Evolutionary conservation across 371 early-diverging fungal species (phyloP), one percentile per base, ranked within the genome.

Genomic region (Racocetra persica): DNA sequence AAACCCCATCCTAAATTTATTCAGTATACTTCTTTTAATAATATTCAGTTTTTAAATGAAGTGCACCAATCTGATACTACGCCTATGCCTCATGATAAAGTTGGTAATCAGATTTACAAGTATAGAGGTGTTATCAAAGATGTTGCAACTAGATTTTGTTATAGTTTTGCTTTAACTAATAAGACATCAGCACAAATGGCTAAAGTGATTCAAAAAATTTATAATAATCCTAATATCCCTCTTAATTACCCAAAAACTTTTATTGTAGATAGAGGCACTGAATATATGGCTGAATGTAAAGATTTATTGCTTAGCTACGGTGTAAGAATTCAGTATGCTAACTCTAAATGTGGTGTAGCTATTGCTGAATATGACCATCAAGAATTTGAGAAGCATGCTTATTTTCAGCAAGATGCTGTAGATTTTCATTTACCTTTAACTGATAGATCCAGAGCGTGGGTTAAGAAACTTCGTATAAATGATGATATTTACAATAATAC

Each of bases 341-440:
- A 45, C 1, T 45, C 45, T 45, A 45, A 45, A 45, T 6, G 45
- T 10, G 7, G 45, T 45, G 11, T 45, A 11, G 45, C 45, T 45
- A 45, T 45, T 11, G 45, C 45, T 45, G 6, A 45, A 11, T 8
- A 11, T 10, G 45, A 45, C 11, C 45, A 45, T 11, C 11, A 45
- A 45, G 45, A 45, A 45, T 45, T 45, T 45, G 6, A 45, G 7
- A 45, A 45, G 45, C 45, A 45, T 45, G 11, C 45, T 11, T 45
- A 10, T 45, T 45, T 45, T 45, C 11, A 6, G 4, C 67, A 67
- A 67, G 32, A 67, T 45, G 67, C 67, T 38, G 32, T 28, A 14
- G 67, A 67, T 28, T 67, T 67, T 67, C 38, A 38, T 67, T 67
- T 67, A 14, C 10, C 32, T 18, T 67, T 67, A 14, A 38, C 67